Base-by-base conservation (phyloP, 179 eudicot species). In the Nepenthes alata region DNA sequence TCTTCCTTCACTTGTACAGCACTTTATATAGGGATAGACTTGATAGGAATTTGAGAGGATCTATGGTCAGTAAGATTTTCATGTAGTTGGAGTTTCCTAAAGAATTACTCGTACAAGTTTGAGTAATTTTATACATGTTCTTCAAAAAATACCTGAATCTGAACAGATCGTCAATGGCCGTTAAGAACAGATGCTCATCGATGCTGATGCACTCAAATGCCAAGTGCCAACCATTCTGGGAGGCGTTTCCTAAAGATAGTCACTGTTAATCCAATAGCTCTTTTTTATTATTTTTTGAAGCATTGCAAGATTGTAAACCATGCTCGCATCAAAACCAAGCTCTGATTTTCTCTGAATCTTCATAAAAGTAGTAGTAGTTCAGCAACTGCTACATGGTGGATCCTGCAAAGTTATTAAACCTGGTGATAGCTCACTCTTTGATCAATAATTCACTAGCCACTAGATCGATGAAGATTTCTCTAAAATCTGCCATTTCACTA, bases 1-100 rank as follows among this genome's bases (percentile, higher is more conserved):
- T 77, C 96, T 81, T 57, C 96, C 98, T 83, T 91, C 98, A 69
- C 98, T 89, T 3, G 98, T 95, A 75, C 96, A 89, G 62, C 96
- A 81, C 9, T 96, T 89, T 6, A 89, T 66, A 25, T 89, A 78
- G 65, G 89, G 91, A 70, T 91, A 91, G 10, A 83, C 74, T 90
- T 90, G 55, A 61, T 34, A 49, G 6, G 12, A 16, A 34, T 41
- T 4, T 7, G 8, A 41, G 5, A 41, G 45, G 6, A 7, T 41
- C 45, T 41, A 41, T 1, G 45, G 2, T 41, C 45, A 41, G 6
- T 7, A 41, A 41, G 6, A 41, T 4, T 41, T 41, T 41, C 6
- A 7, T 41, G 8, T 41, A 7, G 45, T 41, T 41, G 8, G 45
- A 7, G 8, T 41, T 41, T 41, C 89, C 25, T 47, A 11, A 47